Evolutionary conservation across 2,329 filamentous ascomycete genomes (phyloP).

Genomic region (Coniella vitis): DNA sequence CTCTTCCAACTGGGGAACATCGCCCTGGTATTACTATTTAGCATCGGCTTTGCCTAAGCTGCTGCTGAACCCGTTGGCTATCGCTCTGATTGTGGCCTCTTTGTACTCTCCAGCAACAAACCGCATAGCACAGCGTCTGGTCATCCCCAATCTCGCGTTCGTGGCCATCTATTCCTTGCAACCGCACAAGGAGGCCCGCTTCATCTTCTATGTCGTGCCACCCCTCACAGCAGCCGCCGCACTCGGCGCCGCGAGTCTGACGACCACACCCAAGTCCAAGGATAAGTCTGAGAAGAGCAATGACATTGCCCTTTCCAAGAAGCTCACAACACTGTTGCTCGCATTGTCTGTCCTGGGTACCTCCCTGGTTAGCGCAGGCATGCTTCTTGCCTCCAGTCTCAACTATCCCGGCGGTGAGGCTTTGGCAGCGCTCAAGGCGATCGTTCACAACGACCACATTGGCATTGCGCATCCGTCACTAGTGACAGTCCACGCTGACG

Average conservation of each 20-base stretch:
- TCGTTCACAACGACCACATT: conserved; percentile 27
- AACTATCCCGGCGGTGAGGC: conserved; percentile 93
- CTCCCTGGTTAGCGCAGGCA: conserved; percentile 52
- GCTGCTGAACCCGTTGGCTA: conserved; percentile 69
- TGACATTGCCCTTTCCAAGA: conserved; percentile 50
- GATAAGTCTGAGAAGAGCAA: conserved; percentile 2
- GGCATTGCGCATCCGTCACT: conserved; percentile 24
- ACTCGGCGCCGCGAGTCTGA: conserved; percentile 65
- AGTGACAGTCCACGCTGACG: conserved; percentile 53
- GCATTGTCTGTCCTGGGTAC: conserved; percentile 55
- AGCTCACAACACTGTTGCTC: conserved; percentile 37
- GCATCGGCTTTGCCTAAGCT: conserved; percentile 73
- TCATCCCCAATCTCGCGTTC: conserved; percentile 65
- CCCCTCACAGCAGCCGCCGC: conserved; percentile 72
- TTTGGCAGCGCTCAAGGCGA: conserved; percentile 45
- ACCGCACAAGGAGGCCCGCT: conserved; percentile 93
- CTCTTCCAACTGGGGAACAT: conserved; percentile 80
- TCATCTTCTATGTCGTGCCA: conserved; percentile 84
- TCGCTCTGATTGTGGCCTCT: conserved; percentile 48
- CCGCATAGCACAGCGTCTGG: conserved; percentile 38
- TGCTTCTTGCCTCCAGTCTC: conserved; percentile 74
- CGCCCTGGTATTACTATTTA: conserved; percentile 84
- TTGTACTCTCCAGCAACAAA: conserved; percentile 40
- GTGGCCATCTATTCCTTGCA: conserved; percentile 76
- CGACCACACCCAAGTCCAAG: conserved; percentile 28